phyloP scores from a whole-genome alignment of 306 rosid genomes.

The Acmispon strigosus region DNA sequence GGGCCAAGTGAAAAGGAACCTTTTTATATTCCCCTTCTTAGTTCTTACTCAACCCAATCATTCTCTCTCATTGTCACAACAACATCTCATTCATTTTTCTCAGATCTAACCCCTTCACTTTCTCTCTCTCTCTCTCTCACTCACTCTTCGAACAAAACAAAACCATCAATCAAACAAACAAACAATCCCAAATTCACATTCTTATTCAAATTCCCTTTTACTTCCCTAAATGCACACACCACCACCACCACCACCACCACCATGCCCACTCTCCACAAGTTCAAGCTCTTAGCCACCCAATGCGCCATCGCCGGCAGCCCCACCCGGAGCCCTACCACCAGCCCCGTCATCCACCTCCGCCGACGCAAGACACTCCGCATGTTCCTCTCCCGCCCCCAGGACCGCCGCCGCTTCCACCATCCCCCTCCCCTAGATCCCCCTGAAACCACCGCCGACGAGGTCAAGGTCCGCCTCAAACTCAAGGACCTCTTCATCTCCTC shows the following conservation, averaged over 20 bases:
- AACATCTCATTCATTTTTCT: not conserved
- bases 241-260: not conserved
- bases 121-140: no score
- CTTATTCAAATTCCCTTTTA: not conserved
- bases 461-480: constrained; percentile 58
- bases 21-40: constrained; percentile 1
- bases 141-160: constrained; percentile 6
- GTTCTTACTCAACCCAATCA: constrained; percentile 7
- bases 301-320: constrained; percentile 80
- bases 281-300: constrained; percentile 83
- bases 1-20: not conserved
- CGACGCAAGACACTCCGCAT: constrained; percentile 80
- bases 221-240: not conserved
- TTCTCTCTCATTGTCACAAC: not conserved
- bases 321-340: constrained; percentile 58
- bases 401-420: constrained; percentile 43
- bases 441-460: constrained; percentile 21
- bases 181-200: not conserved
- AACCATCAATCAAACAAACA: not conserved
- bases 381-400: constrained; percentile 59
- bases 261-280: constrained; percentile 71
- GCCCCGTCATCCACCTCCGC: constrained; percentile 87
- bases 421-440: constrained; percentile 26
- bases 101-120: not conserved
- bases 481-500: constrained; percentile 83